Conservation (phyloP, 2,329 filamentous ascomycete genomes). For the Talaromyces islandicus region DNA sequence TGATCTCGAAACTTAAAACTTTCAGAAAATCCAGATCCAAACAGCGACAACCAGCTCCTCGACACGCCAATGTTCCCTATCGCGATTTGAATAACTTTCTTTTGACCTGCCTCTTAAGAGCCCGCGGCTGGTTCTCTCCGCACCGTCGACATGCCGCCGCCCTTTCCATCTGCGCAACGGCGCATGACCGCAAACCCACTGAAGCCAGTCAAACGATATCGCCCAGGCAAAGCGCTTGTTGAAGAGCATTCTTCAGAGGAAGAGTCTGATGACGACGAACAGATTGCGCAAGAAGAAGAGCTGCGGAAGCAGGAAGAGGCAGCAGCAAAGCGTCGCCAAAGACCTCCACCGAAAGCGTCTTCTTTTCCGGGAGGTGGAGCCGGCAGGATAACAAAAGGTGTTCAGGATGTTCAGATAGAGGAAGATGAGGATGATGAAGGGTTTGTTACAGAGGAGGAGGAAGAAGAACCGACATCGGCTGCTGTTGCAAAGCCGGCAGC, state of each 20-base stretch:
- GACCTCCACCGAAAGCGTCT: constrained; percentile 40
- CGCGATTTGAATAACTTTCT: not conserved
- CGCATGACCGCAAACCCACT: constrained; percentile 91
- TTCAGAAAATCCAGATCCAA: not conserved
- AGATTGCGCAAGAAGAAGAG: constrained; percentile 49
- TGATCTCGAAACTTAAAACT: not conserved
- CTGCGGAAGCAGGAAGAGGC: constrained; percentile 27
- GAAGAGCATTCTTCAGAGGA: constrained; percentile 46
- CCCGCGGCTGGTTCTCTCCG: not conserved
- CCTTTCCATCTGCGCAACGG: constrained; percentile 35
- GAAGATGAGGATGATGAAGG: constrained; percentile 49
- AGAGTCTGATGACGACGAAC: constrained; percentile 50
- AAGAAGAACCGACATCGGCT: constrained; percentile 17
- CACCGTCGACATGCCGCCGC: constrained; percentile 34
- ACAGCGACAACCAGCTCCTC: not conserved
- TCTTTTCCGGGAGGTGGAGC: constrained; percentile 26
- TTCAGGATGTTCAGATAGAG: constrained; percentile 31
- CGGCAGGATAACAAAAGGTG: constrained; percentile 26
- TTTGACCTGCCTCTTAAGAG: not conserved
- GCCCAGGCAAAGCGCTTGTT: constrained; percentile 68
- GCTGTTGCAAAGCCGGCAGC: constrained; percentile 14
- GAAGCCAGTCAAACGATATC: constrained; percentile 67
- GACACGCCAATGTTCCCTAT: not conserved
- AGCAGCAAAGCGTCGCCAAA: constrained; percentile 36
- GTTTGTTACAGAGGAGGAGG: constrained; percentile 54